These are phyloP conservation scores for Fusarium goolgardi DNA, from an alignment of 2,329 filamentous ascomycete genomes.

Conservation along the genomic window DNA sequence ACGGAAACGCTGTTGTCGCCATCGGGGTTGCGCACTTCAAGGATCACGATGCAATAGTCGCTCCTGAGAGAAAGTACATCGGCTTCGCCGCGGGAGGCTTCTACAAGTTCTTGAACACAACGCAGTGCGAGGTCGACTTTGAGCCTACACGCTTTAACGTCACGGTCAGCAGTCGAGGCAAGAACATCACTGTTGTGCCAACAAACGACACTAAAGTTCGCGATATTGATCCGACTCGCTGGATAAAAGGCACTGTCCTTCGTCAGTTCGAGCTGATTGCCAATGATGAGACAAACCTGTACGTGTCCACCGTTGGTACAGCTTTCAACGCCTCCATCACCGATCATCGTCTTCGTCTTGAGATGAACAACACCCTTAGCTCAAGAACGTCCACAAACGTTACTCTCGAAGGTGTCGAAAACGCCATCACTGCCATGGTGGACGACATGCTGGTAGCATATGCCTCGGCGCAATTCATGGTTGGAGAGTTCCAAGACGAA, in stretches of 20 bases:
- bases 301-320: slow-evolving; percentile 52
- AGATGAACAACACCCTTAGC: slow-evolving; percentile 13
- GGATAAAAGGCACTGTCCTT: slow-evolving; percentile 37
- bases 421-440: background rate
- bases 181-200: slow-evolving; percentile 23
- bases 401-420: slow-evolving; percentile 1
- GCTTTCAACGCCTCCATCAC: slow-evolving; percentile 51
- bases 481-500: background rate
- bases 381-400: background rate
- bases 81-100: slow-evolving; percentile 1
- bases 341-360: slow-evolving; percentile 13
- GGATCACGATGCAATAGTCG: background rate
- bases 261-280: slow-evolving; percentile 52
- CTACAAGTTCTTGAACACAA: slow-evolving; percentile 11
- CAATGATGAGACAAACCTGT: slow-evolving; percentile 53
- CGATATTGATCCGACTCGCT: slow-evolving; percentile 17
- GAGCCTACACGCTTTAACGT: slow-evolving; percentile 20
- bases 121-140: slow-evolving; percentile 20
- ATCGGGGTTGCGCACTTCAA: slow-evolving; percentile 25
- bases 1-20: slow-evolving; percentile 9
- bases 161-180: slow-evolving; percentile 1
- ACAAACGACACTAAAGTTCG: slow-evolving; percentile 7
- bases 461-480: slow-evolving; percentile 9
- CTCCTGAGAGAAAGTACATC: slow-evolving; percentile 13
- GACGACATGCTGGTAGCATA: slow-evolving; percentile 8